Conservation (phyloP, 179 eudicot genomes). For the Monotropa hypopitys region DNA sequence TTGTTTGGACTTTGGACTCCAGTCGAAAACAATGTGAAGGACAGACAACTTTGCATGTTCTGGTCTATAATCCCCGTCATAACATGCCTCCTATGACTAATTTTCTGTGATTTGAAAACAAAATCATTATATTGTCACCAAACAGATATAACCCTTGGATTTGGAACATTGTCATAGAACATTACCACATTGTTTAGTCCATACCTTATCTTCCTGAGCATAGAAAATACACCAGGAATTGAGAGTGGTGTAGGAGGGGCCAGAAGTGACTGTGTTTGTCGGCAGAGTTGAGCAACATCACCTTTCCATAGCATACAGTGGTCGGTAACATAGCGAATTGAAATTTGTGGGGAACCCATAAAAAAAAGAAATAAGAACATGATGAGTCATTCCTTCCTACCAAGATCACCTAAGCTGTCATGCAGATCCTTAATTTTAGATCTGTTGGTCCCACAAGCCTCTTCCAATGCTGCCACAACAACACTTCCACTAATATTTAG, state of each 20-base stretch:
- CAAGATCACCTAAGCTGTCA: constrained; percentile 85
- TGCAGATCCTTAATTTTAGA: constrained; percentile 65
- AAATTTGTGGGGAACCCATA: neutral
- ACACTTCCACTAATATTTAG: constrained; percentile 83
- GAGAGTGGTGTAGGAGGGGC: constrained; percentile 73
- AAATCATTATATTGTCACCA: neutral
- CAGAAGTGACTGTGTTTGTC: constrained; percentile 75
- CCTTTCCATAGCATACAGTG: constrained; percentile 28
- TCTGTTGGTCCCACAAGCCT: constrained; percentile 82
- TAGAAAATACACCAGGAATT: constrained; percentile 64
- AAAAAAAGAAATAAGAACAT: neutral
- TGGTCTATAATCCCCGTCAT: neutral
- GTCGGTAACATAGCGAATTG: neutral
- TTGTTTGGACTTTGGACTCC: neutral
- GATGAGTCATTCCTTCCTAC: constrained; percentile 27
- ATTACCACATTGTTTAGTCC: neutral
- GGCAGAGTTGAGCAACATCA: constrained; percentile 96
- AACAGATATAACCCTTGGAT: neutral
- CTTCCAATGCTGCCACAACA: constrained; percentile 72
- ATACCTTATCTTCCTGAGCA: constrained; percentile 74
- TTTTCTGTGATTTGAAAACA: neutral
- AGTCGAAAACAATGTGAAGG: neutral
- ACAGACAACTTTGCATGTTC: neutral
- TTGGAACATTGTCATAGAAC: neutral
- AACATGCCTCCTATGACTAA: neutral